phyloP scores from a whole-genome alignment of 1,139 yeast genomes.

The Lodderomyces metapsilosis region DNA sequence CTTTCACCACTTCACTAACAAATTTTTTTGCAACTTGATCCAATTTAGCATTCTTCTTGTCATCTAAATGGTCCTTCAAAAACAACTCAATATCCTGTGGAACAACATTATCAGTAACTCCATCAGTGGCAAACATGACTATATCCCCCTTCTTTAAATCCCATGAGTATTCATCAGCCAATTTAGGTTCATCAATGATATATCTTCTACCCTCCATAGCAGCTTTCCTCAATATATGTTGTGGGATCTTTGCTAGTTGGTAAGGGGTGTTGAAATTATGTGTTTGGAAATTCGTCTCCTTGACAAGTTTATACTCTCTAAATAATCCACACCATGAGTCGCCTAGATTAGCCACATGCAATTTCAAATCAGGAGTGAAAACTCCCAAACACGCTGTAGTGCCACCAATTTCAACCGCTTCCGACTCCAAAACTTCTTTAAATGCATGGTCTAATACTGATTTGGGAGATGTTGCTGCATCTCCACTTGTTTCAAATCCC shows the following conservation, averaged over 20 bases:
- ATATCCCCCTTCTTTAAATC: constrained; percentile 66
- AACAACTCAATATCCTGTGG: constrained; percentile 69
- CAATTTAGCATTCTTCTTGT: constrained; percentile 19
- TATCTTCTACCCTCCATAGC: constrained; percentile 56
- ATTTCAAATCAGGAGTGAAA: constrained; percentile 47
- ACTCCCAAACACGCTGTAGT: constrained; percentile 91
- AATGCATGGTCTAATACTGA: constrained; percentile 57
- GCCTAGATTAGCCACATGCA: constrained; percentile 79
- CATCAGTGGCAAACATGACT: constrained; percentile 87
- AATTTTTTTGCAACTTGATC: constrained; percentile 52
- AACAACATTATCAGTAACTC: constrained; percentile 83
- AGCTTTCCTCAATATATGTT: constrained; percentile 54
- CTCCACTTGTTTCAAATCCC: constrained; percentile 23
- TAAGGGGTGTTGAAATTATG: constrained; percentile 90
- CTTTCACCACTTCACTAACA: constrained; percentile 64
- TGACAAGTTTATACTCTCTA: constrained; percentile 59
- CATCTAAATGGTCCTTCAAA: constrained; percentile 44
- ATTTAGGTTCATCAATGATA: constrained; percentile 54
- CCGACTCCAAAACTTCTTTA: constrained; percentile 47
- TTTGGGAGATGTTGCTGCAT: constrained; percentile 34
- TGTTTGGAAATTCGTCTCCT: constrained; percentile 75
- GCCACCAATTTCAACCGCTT: constrained; percentile 84
- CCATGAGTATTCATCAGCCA: constrained; percentile 51
- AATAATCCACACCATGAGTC: constrained; percentile 95
- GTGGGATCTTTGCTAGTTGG: constrained; percentile 85